Conservation (phyloP, 1,284 basidiomycete genomes). For the Termitomyces sp. region DNA sequence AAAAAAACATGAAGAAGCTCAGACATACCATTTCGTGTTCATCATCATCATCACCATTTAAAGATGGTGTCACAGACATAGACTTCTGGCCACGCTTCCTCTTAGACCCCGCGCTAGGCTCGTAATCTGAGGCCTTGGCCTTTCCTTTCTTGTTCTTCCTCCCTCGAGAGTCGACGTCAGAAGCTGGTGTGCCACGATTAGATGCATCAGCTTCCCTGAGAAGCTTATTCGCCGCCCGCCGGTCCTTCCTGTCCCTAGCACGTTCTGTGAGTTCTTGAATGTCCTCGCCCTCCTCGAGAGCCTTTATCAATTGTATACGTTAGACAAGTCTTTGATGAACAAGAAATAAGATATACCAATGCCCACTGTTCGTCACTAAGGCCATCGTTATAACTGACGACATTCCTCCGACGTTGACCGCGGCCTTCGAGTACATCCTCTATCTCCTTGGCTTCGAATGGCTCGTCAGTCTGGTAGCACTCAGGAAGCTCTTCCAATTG, state of each 20-base stretch:
- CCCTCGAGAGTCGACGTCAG: constrained; percentile 55
- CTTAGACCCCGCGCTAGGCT: constrained; percentile 42
- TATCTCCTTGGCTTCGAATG: constrained; percentile 63
- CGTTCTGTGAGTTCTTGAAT: constrained; percentile 70
- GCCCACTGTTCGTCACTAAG: constrained; percentile 94
- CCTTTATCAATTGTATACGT: constrained; percentile 33
- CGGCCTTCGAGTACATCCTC: constrained; percentile 75
- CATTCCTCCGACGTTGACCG: constrained; percentile 78
- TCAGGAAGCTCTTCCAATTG: constrained; percentile 89
- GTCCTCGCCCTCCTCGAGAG: constrained; percentile 86
- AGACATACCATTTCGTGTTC: constrained; percentile 58
- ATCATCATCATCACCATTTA: constrained; percentile 66
- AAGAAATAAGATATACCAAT: constrained; percentile 42
- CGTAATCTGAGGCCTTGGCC: constrained; percentile 48
- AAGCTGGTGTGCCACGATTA: constrained; percentile 54
- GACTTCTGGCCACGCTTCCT: constrained; percentile 73
- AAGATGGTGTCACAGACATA: constrained; percentile 71
- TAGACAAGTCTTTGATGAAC: constrained; percentile 1
- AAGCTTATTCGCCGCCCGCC: constrained; percentile 48
- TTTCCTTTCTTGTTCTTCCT: constrained; percentile 68
- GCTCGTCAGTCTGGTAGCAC: constrained; percentile 85
- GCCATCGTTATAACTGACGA: constrained; percentile 93
- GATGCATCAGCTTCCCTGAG: constrained; percentile 49
- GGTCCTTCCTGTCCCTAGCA: constrained; percentile 56
- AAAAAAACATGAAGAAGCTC: constrained; percentile 4